Conservation (phyloP, 2,329 filamentous ascomycete species). For the Simplicillium sp. region DNA sequence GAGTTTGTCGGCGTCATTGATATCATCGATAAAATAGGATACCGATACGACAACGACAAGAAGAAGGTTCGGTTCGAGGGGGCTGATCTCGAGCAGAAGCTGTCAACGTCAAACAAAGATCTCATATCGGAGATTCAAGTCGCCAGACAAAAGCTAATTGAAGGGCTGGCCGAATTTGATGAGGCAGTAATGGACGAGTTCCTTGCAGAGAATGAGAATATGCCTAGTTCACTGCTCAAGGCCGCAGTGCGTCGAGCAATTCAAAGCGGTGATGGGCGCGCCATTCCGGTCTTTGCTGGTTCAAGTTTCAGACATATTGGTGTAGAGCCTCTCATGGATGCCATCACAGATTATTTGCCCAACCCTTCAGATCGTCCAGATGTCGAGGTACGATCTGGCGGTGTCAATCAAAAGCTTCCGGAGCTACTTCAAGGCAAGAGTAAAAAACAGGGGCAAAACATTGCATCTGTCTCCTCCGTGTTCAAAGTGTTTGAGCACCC, state of each 20-base stretch:
- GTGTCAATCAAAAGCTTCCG: conserved; percentile 27
- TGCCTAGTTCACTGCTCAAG: conserved; percentile 58
- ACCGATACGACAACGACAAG: conserved; percentile 54
- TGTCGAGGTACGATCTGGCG: conserved; percentile 62
- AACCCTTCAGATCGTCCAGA: conserved; percentile 73
- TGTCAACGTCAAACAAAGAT: conserved; percentile 33
- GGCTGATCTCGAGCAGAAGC: conserved; percentile 26
- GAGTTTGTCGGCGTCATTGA: conserved; percentile 79
- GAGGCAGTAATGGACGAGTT: conserved; percentile 79
- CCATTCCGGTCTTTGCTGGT: conserved; percentile 82
- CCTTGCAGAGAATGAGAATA: conserved; percentile 66
- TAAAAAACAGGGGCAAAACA: conserved; percentile 22
- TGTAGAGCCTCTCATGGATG: conserved; percentile 83
- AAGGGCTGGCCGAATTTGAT: conserved; percentile 80
- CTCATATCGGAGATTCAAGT: conserved; percentile 60
- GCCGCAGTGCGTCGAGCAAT: conserved; percentile 67
- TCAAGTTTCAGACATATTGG: conserved; percentile 92
- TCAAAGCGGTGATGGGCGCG: conserved; percentile 54
- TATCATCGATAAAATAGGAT: conserved; percentile 63
- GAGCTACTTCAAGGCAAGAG: conserved; percentile 28
- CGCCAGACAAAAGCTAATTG: conserved; percentile 70
- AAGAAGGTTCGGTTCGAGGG: conserved; percentile 25
- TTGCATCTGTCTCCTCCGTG: conserved; percentile 52
- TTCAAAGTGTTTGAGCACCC: conserved; percentile 94
- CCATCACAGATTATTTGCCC: conserved; percentile 78